Evolutionary conservation across 331 rosid genomes (phyloP), one percentile per base, ranked within the genome.

Genomic region (Malus hybrid): DNA sequence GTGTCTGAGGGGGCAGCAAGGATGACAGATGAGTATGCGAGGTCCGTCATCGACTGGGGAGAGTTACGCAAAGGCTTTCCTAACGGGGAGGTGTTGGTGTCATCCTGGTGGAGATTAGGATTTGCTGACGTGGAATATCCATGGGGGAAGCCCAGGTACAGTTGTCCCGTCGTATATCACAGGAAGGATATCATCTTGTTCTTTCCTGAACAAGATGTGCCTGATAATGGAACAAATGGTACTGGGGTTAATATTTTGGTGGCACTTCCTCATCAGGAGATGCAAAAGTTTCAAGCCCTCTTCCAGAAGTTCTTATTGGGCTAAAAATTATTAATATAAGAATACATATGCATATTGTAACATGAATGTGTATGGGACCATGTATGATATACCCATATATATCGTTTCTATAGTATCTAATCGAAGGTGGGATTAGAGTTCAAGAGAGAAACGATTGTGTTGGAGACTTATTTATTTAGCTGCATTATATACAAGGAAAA

Each of bases 71-170:
- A 60, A 60, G 97, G 97, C 62, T 86, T 83, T 76, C 97, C 94
- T 6, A 74, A 77, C 14, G 96, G 97, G 24, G 96, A 90, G 36
- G 77, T 93, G 52, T 60, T 93, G 87, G 86, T 93, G 39, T 93
- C 94, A 18, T 90, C 94, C 1, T 90, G 97, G 97, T 88, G 96
- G 94, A 82, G 82, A 34, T 79, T 93, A 64, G 94, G 96, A 50
- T 86, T 93, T 80, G 87, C 82, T 22, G 83, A 90, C 24, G 97
- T 93, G 75, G 86, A 88, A 42, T 90, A 84, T 77, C 97, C 97
- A 0, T 92, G 97, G 97, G 93, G 97, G 11, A 92, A 76, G 55
- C 97, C 94, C 2, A 86, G 64, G 83, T 88, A 87, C 65, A 86
- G 91, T 52, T 90, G 97, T 61, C 97, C 97, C 0, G 77, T 88